Conservation (phyloP, 1,284 basidiomycete genomes). For the Puccinia horiana region DNA sequence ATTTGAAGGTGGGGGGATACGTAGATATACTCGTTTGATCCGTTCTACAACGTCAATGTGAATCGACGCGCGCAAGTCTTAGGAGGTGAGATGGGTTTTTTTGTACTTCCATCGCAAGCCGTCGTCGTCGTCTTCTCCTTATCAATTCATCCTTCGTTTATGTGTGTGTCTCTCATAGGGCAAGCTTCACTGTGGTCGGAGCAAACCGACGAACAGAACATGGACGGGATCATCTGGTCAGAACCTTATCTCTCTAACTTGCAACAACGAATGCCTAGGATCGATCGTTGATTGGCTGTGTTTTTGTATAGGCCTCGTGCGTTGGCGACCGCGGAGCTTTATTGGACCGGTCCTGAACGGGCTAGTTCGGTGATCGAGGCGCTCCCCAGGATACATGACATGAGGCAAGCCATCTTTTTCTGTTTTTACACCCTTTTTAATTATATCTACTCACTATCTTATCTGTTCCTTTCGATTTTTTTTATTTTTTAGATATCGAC, state of each 20-base stretch:
- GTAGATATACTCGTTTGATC: constrained; percentile 73
- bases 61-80: constrained; percentile 44
- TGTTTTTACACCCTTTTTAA: neutral
- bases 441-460: neutral
- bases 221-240: constrained; percentile 71
- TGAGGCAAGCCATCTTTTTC: constrained; percentile 61
- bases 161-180: no score
- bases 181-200: constrained; percentile 76
- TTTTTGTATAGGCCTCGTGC: constrained; percentile 65
- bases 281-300: no score
- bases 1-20: constrained; percentile 45
- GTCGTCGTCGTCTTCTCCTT: no score
- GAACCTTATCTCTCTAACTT: no score
- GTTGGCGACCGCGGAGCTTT: constrained; percentile 75
- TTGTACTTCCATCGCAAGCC: no score
- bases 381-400: constrained; percentile 73
- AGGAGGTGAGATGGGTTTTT: constrained; percentile 27
- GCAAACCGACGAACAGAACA: constrained; percentile 70
- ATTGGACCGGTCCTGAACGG: constrained; percentile 70
- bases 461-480: neutral
- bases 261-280: no score
- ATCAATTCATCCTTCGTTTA: no score
- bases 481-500: constrained; percentile 59
- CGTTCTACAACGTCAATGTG: constrained; percentile 65
- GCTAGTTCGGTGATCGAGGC: constrained; percentile 63